These are phyloP conservation scores for Oxalis stricta DNA, from an alignment of 441 rosid species.

Conservation along the genomic window DNA sequence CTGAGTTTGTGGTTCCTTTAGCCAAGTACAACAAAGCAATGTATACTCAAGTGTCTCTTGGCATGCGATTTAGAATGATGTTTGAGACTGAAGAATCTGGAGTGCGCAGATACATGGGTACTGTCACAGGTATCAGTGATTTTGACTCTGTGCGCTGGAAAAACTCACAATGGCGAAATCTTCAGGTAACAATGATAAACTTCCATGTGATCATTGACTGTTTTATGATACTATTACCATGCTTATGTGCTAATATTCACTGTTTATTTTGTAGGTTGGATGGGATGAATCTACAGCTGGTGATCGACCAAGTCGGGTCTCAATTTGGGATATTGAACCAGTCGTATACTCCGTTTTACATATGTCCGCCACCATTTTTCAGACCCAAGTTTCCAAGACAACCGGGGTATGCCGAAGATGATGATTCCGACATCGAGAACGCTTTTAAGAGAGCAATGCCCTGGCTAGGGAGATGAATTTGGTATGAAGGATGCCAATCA, in stretches of 20 bases:
- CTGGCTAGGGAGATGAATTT: slow-evolving; percentile 79
- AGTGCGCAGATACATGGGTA: slow-evolving; percentile 90
- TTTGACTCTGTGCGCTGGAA: slow-evolving; percentile 85
- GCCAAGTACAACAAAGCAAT: slow-evolving; percentile 80
- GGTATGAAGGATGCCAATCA: slow-evolving; percentile 82
- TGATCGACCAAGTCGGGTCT: slow-evolving; percentile 75
- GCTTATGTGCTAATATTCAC: slow-evolving; percentile 1
- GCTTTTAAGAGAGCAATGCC: slow-evolving; percentile 91
- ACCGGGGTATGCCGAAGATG: slow-evolving; percentile 88
- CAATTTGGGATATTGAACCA: slow-evolving; percentile 86
- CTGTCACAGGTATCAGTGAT: slow-evolving; percentile 81
- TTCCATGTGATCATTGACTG: not conserved
- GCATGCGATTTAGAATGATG: slow-evolving; percentile 95
- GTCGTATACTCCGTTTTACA: slow-evolving; percentile 85
- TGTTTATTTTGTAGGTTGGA: slow-evolving; percentile 43
- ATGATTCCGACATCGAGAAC: slow-evolving; percentile 69
- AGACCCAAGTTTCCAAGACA: slow-evolving; percentile 79
- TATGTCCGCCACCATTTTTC: slow-evolving; percentile 93
- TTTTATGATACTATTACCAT: too few species aligned
- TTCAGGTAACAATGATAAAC: slow-evolving; percentile 47
- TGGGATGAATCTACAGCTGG: slow-evolving; percentile 97
- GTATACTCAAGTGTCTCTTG: slow-evolving; percentile 78
- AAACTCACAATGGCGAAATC: slow-evolving; percentile 92
- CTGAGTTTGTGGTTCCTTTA: slow-evolving; percentile 92
- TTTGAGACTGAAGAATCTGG: slow-evolving; percentile 95